Evolutionary conservation across 78 protist species (phyloP).

Genomic region (Bigelowiella natans): DNA sequence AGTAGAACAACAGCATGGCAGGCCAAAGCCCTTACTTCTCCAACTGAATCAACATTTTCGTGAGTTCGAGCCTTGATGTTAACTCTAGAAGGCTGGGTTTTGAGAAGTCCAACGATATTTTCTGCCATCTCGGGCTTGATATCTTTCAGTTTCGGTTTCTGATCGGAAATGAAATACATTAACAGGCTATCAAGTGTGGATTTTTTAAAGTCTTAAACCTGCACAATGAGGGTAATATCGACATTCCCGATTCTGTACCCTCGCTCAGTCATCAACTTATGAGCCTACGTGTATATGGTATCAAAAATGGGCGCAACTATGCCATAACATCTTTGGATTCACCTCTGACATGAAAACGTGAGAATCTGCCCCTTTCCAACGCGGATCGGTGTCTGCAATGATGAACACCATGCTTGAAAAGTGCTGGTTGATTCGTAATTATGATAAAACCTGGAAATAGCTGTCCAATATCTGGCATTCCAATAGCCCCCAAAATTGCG

Average conservation of each 20-base stretch:
- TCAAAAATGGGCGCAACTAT: not conserved
- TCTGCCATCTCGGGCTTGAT: not conserved
- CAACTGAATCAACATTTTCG: too few relatives aligned
- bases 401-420: not conserved
- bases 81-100: not conserved
- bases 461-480: not conserved
- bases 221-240: not conserved
- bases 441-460: not conserved
- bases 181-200: not conserved
- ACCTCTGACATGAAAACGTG: not conserved
- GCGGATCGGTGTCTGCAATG: not conserved
- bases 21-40: too few relatives aligned
- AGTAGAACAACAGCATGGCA: too few relatives aligned
- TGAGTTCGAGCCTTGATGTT: not conserved
- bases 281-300: not conserved
- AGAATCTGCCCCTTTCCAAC: not conserved
- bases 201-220: not conserved
- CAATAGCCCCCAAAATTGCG: not conserved
- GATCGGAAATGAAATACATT: not conserved
- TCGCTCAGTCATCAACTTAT: not conserved
- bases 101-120: not conserved
- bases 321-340: not conserved
- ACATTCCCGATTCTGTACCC: not conserved
- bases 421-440: not conserved
- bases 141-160: not conserved